Percentiles rank a stretch among this genome's conserved stretches.
phyloP scores from a whole-genome alignment of 2,329 filamentous ascomycete genomes.

The Polytolypa hystricis region DNA sequence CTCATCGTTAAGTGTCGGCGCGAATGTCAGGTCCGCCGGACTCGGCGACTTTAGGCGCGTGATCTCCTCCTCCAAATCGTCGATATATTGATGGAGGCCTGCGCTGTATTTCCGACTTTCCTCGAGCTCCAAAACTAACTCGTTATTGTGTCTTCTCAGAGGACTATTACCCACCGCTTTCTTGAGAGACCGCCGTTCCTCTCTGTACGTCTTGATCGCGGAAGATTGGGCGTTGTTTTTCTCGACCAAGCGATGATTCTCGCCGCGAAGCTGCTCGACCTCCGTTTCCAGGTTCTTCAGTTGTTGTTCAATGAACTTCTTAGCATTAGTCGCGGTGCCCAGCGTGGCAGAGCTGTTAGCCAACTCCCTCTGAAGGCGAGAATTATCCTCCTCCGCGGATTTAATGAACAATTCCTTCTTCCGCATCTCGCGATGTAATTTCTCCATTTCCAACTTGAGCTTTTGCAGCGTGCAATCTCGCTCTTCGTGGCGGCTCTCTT shows the following conservation, averaged over 20 bases:
- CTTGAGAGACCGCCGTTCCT: conserved; percentile 2
- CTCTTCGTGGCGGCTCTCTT: background rate
- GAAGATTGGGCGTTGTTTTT: background rate
- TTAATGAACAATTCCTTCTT: background rate
- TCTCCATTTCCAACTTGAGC: background rate
- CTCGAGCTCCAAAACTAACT: conserved; percentile 1
- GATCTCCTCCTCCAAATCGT: conserved; percentile 6
- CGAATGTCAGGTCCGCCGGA: background rate
- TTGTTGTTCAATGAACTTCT: conserved; percentile 1
- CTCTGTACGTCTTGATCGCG: conserved; percentile 3
- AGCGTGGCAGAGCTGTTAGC: background rate
- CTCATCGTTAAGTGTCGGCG: background rate
- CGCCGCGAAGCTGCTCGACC: conserved; percentile 3
- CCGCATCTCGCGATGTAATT: background rate
- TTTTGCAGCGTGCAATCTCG: no score
- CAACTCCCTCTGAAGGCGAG: background rate
- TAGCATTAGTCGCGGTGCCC: conserved; percentile 1
- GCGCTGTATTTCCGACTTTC: conserved; percentile 2
- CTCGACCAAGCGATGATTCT: conserved; percentile 4
- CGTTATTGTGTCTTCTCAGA: conserved; percentile 3
- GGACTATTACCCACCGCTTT: conserved; percentile 4
- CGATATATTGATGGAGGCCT: conserved; percentile 3
- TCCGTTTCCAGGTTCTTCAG: conserved; percentile 1
- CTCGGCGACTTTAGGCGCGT: background rate
- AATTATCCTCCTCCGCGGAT: conserved; percentile 1